Evolutionary conservation across 805 yeast species (phyloP), one percentile per base, ranked within the genome.

Genomic region (Ogataea salicorniae): DNA sequence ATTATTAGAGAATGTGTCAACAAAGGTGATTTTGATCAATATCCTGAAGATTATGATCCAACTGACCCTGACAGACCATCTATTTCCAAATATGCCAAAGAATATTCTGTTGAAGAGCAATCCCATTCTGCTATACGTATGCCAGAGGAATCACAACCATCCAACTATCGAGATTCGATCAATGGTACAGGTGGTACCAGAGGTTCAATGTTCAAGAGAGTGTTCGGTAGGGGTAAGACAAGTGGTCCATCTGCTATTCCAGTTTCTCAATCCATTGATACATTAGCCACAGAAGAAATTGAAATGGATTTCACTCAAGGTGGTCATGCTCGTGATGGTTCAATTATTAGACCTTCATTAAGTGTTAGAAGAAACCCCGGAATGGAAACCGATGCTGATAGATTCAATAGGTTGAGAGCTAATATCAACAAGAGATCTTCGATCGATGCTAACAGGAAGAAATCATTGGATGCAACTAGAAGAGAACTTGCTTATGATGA

Each of bases 21-120:
- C 23, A 71, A 75, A 46, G 94, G 94, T 41, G 85, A 83, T 55
- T 86, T 77, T 57, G 80, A 72, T 49, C 79, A 75, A 35, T 85
- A 81, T 60, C 90, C 90, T 11, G 67, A 62, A 11, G 74, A 77
- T 46, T 86, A 83, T 61, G 95, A 86, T 62, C 95, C 95, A 39
- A 85, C 95, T 2, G 91, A 85, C 64, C 88, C 91, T 31, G 68
- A 81, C 50, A 74, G 86, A 55, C 73, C 71, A 15, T 74, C 74
- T 50, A 69, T 84, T 31, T 70, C 80, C 37, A 69, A 74, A 42
- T 75, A 78, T 57, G 62, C 71, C 6, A 57, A 60, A 20, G 64
- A 62, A 5, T 64, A 63, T 37, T 55, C 65, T 6, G 46, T 64
- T 37, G 73, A 69, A 38, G 56, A 45, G 9, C 47, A 50, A 35